These are phyloP conservation scores for Brassica hybrid DNA, from an alignment of 441 rosid species.

Conservation along the genomic window DNA sequence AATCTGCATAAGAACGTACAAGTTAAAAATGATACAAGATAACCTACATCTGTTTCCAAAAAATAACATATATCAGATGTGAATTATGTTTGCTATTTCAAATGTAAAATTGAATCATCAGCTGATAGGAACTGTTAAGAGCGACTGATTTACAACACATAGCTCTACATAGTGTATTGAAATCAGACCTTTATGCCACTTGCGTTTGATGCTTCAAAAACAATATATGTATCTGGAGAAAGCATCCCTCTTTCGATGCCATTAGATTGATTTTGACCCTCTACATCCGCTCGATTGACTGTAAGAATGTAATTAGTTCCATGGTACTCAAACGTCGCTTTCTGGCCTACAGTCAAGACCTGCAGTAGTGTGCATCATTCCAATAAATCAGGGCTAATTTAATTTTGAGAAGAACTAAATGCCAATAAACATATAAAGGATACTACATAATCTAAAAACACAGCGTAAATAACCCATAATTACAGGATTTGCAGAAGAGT, in stretches of 20 bases:
- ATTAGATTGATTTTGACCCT: conserved; percentile 67
- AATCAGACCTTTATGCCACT: conserved; percentile 92
- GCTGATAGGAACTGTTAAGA: conserved; percentile 1
- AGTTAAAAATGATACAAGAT: conserved; percentile 17
- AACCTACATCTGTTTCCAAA: conserved; percentile 9
- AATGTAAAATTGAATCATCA: conserved; percentile 10
- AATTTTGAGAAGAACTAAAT: conserved; percentile 14
- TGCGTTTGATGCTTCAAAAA: conserved; percentile 85
- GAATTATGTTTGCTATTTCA: conserved; percentile 2
- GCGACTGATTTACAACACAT: conserved; percentile 5
- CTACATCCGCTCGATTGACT: conserved; percentile 80
- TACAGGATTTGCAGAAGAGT: conserved; percentile 11
- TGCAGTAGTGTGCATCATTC: conserved; percentile 44
- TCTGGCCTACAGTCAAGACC: conserved; percentile 95
- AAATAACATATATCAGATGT: conserved; percentile 27
- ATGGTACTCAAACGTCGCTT: conserved; percentile 85
- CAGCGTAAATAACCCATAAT: conserved; percentile 11
- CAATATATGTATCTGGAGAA: conserved; percentile 73
- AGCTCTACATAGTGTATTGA: conserved; percentile 6
- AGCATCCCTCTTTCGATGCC: conserved; percentile 89
- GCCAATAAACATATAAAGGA: conserved; percentile 21
- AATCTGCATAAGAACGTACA: conserved; percentile 55
- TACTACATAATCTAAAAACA: conserved; percentile 3
- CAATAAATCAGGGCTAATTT: conserved; percentile 2
- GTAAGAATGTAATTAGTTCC: conserved; percentile 92